A percentile compares a stretch with the other conserved stretches of the same genome.
Evolutionary conservation across 1,284 basidiomycete genomes (phyloP).

Genomic region (Moniliophthora roreri): DNA sequence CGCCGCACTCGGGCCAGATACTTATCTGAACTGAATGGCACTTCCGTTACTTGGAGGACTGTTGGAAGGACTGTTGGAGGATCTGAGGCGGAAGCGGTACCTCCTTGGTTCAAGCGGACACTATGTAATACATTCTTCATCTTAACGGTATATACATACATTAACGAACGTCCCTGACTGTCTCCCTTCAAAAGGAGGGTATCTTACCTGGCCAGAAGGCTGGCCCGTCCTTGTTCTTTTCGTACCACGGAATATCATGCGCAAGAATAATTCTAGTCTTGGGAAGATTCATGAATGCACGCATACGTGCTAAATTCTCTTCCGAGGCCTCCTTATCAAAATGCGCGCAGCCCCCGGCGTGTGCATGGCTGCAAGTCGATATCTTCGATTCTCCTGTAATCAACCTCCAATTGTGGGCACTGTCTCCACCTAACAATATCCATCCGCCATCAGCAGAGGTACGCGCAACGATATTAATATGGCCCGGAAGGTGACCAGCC

Average conservation of each 20-base stretch:
- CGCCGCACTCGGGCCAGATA: too few relatives aligned
- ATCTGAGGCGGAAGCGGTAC: too few relatives aligned
- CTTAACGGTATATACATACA: too few relatives aligned
- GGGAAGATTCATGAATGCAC: constrained; percentile 33
- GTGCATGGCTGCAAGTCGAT: constrained; percentile 27
- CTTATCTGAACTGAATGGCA: too few relatives aligned
- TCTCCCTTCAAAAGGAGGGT: too few relatives aligned
- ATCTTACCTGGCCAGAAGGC: constrained; percentile 48
- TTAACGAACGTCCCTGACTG: too few relatives aligned
- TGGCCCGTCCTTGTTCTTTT: constrained; percentile 37
- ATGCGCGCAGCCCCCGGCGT: constrained; percentile 40
- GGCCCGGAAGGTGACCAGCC: constrained; percentile 53
- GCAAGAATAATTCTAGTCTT: constrained; percentile 49
- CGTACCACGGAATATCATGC: constrained; percentile 54
- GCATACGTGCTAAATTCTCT: constrained; percentile 41
- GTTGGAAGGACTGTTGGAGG: too few relatives aligned
- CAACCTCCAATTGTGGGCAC: constrained; percentile 53
- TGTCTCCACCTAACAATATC: constrained; percentile 57
- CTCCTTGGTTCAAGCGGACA: too few relatives aligned
- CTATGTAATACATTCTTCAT: too few relatives aligned
- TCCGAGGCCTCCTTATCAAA: constrained; percentile 39
- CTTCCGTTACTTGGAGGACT: too few relatives aligned
- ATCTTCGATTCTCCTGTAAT: constrained; percentile 46
- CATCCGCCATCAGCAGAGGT: constrained; percentile 55
- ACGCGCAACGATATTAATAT: constrained; percentile 53